Percentiles rank a stretch among this genome's conserved stretches.
phyloP scores from a whole-genome alignment of 2,329 filamentous ascomycete genomes.

The Diaporthe capsici region DNA sequence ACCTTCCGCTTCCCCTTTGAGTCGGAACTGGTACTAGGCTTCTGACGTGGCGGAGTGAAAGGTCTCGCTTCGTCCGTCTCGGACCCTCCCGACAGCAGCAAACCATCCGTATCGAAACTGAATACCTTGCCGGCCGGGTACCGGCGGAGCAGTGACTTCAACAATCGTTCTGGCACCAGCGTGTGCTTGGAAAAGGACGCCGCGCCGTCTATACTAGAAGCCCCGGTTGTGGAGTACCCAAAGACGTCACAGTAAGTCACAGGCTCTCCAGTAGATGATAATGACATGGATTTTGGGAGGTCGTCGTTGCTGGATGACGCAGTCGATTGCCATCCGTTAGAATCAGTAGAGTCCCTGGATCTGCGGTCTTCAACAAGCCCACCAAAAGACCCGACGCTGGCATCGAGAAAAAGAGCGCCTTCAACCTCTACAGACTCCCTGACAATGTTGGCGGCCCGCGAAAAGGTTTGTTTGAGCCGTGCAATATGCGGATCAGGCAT shows the following conservation, averaged over 20 bases:
- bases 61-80: not conserved
- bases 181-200: slow-evolving; percentile 38
- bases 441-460: slow-evolving; percentile 59
- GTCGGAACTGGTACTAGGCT: not conserved
- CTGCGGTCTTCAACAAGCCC: slow-evolving; percentile 44
- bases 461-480: slow-evolving; percentile 48
- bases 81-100: slow-evolving; percentile 22
- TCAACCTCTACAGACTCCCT: slow-evolving; percentile 59
- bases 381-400: slow-evolving; percentile 49
- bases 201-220: slow-evolving; percentile 52
- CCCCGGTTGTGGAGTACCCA: slow-evolving; percentile 54
- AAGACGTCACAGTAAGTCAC: slow-evolving; percentile 50
- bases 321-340: slow-evolving; percentile 40
- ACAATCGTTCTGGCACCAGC: slow-evolving; percentile 54
- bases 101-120: slow-evolving; percentile 52
- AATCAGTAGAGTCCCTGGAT: slow-evolving; percentile 42
- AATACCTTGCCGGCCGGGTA: slow-evolving; percentile 64
- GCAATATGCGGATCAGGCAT: slow-evolving; percentile 11
- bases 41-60: not conserved
- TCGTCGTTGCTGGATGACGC: slow-evolving; percentile 32
- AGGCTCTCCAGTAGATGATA: not conserved
- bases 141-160: slow-evolving; percentile 57
- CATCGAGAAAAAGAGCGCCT: slow-evolving; percentile 55
- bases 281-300: not conserved
- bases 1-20: slow-evolving; percentile 46